Base-by-base conservation (phyloP, 2,329 filamentous ascomycete genomes). In the Alternaria brassicae region DNA sequence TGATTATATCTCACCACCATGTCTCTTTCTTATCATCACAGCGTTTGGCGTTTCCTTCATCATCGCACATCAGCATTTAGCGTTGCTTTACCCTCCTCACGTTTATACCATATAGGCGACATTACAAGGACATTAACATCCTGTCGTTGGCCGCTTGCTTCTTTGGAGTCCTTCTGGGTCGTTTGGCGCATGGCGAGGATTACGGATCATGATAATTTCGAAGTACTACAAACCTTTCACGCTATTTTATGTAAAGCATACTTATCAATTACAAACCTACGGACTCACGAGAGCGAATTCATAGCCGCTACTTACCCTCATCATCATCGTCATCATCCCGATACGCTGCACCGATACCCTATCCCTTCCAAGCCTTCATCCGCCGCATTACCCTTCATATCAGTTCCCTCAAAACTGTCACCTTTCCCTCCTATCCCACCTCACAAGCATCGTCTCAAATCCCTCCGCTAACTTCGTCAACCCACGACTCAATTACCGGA, bases 11-110 rank as follows among this genome's bases (percentile, higher is more conserved):
- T 47, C 28, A 30, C 53, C 9, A 8, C 3, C 25, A 50, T 19
- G 15, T 55, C 27, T 53, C 42, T 34, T 51, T 41, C n/a, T 37
- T 41, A 34, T 56, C 53, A 40, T 58, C 55, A 62, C 58, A 65
- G 63, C 61, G 56, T 62, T 55, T 61, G 57, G 63, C 60, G 58
- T 58, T 57, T 37, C 39, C 44, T 50, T 55, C 32, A 34, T 52
- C 39, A 45, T 52, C 47, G 40, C 27, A 51, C 52, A 36, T 30
- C 51, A 39, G 61, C 63, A 58, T 63, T 61, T 61, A 65, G 60
- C 60, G 52, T 58, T 65, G 34, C 47, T 56, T 61, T 47, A 17
- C 15, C 27, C 32, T 37, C 30, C 23, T 40, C 56, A 41, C 30
- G 30, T 50, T 53, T 60, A 62, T 60, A 62, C 53, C 57, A 62